These are phyloP conservation scores for Cryptomeria japonica DNA, from an alignment of 75 land plant species.

Conservation along the genomic window DNA sequence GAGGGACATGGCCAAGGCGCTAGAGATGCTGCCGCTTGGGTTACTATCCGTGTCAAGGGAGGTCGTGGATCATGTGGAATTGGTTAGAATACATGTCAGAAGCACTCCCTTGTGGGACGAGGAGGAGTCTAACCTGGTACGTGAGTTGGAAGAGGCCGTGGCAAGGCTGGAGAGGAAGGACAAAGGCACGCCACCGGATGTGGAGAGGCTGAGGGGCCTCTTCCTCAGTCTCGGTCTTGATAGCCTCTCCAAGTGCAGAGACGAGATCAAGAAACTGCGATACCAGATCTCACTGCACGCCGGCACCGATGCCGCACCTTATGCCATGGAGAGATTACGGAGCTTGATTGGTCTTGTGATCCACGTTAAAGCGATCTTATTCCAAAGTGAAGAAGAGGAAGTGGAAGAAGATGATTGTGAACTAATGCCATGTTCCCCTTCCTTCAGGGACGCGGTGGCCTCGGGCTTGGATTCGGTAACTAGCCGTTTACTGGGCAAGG, in stretches of 20 bases:
- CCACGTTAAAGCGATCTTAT: slow-evolving; percentile 17
- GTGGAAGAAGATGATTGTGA: background rate
- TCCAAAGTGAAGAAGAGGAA: background rate
- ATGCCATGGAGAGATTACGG: slow-evolving; percentile 40
- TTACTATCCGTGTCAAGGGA: slow-evolving; percentile 49
- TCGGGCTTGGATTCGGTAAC: background rate
- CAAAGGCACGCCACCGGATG: slow-evolving; percentile 26
- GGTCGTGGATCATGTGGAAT: slow-evolving; percentile 64
- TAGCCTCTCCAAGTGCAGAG: slow-evolving; percentile 37
- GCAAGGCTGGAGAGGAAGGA: slow-evolving; percentile 24
- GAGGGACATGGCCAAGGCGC: slow-evolving; percentile 41
- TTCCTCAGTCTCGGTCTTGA: slow-evolving; percentile 36
- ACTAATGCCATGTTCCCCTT: background rate
- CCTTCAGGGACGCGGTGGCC: too few relatives aligned
- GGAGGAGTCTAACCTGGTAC: slow-evolving; percentile 37
- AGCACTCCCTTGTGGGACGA: slow-evolving; percentile 22
- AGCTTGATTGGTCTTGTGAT: slow-evolving; percentile 34
- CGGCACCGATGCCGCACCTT: slow-evolving; percentile 38
- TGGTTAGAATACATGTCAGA: slow-evolving; percentile 51
- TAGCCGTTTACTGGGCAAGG: background rate
- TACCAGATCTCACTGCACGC: slow-evolving; percentile 36
- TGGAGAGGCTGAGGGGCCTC: slow-evolving; percentile 19
- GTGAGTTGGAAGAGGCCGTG: slow-evolving; percentile 38
- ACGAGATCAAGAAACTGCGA: slow-evolving; percentile 48
- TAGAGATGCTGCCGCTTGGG: slow-evolving; percentile 57